phyloP scores from a whole-genome alignment of 495 filamentous ascomycete species.

The Polyplosphaeria fusca region DNA sequence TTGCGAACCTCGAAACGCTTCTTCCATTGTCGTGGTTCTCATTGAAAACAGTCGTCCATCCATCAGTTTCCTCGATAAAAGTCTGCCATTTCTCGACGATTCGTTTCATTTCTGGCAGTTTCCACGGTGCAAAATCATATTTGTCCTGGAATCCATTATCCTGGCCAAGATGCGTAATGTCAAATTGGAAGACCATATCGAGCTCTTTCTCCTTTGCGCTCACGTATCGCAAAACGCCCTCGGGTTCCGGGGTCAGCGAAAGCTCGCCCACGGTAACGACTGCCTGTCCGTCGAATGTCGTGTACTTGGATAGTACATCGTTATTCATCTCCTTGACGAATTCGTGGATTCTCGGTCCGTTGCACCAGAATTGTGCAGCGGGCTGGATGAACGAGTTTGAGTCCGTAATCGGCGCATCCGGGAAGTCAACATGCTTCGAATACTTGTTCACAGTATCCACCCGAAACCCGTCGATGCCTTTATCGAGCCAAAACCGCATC shows the following conservation, averaged over 20 bases:
- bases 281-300: constrained; percentile 22
- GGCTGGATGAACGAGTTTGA: constrained; percentile 22
- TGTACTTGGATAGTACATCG: constrained; percentile 26
- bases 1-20: constrained; percentile 33
- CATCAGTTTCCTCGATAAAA: constrained; percentile 31
- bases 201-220: constrained; percentile 27
- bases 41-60: constrained; percentile 36
- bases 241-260: constrained; percentile 28
- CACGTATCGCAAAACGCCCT: constrained; percentile 30
- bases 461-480: constrained; percentile 41
- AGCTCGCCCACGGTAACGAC: constrained; percentile 38
- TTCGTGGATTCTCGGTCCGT: constrained; percentile 41
- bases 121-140: constrained; percentile 23
- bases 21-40: constrained; percentile 40
- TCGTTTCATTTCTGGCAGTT: constrained; percentile 20
- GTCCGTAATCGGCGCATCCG: constrained; percentile 37
- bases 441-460: constrained; percentile 41
- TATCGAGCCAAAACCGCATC: constrained; percentile 40
- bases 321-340: constrained; percentile 38
- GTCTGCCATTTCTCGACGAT: constrained; percentile 29
- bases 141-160: constrained; percentile 17
- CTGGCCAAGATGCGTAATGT: constrained; percentile 33
- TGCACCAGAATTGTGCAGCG: constrained; percentile 29
- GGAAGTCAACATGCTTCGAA: constrained; percentile 34
- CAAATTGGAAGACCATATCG: constrained; percentile 43